A percentile compares a stretch with the other conserved stretches of the same genome.
Evolutionary conservation across 176 grass and related monocot genomes (phyloP).

Genomic region (Cenchrus purpureus): DNA sequence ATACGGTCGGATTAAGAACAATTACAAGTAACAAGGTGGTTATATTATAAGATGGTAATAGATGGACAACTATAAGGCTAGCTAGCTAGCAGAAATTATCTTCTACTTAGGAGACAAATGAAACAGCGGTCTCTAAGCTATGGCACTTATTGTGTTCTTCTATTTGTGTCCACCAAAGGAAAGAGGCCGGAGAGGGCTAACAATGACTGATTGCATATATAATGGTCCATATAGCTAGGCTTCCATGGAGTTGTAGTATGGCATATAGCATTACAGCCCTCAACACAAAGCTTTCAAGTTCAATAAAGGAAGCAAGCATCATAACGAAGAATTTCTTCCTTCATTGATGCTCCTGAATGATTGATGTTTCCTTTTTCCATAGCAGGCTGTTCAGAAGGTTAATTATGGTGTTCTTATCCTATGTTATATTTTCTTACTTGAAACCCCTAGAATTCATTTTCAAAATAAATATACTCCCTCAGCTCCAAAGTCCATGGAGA

Average conservation of each 20-base stretch:
- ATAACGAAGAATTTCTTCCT: background rate
- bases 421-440: background rate
- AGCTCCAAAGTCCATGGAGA: too few species aligned
- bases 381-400: background rate
- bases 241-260: background rate
- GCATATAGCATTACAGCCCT: background rate
- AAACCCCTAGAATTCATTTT: too few species aligned
- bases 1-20: conserved; percentile 9
- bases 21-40: background rate
- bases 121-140: background rate
- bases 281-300: background rate
- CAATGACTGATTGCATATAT: background rate
- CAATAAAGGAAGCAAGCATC: background rate
- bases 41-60: conserved; percentile 15
- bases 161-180: background rate
- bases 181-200: background rate
- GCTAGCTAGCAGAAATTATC: conserved; percentile 8
- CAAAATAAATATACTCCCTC: too few species aligned
- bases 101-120: background rate
- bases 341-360: background rate
- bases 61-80: conserved; percentile 16
- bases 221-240: background rate
- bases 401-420: background rate
- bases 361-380: background rate
- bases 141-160: background rate